Evolutionary conservation across 345 rosid genomes (phyloP).

Genomic region (Abelmoschus esculentus): DNA sequence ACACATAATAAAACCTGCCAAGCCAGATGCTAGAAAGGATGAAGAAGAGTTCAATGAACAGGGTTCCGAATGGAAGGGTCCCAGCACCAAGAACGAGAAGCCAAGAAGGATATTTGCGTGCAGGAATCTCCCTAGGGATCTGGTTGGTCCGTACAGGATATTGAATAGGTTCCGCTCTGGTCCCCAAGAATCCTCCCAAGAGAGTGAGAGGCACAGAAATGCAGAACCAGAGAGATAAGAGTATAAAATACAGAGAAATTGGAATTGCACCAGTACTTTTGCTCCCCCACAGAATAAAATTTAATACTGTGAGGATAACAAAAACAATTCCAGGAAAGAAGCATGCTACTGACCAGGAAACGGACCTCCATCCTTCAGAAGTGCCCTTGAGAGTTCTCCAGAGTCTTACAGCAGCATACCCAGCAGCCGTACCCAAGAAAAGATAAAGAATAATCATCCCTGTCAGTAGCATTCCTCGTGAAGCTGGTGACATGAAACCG

Average conservation of each 20-base stretch:
- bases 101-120: conserved; percentile 76
- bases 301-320: conserved; percentile 54
- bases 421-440: conserved; percentile 61
- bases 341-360: conserved; percentile 66
- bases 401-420: conserved; percentile 59
- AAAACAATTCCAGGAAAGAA: conserved; percentile 82
- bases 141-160: conserved; percentile 68
- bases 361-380: conserved; percentile 69
- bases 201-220: conserved; percentile 75
- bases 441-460: conserved; percentile 78
- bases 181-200: conserved; percentile 68
- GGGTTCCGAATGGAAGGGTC: conserved; percentile 73
- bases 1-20: conserved; percentile 71
- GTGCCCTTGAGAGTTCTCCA: conserved; percentile 74
- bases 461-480: conserved; percentile 76
- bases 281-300: conserved; percentile 73
- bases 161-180: conserved; percentile 51
- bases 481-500: conserved; percentile 81
- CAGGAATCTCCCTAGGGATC: conserved; percentile 82
- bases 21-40: conserved; percentile 84
- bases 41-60: conserved; percentile 73
- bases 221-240: conserved; percentile 73
- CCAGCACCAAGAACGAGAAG: conserved; percentile 86
- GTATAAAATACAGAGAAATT: conserved; percentile 56
- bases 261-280: conserved; percentile 76